Evolutionary conservation across 139 green algal genomes (phyloP).

Genomic region (Microglena sp.): DNA sequence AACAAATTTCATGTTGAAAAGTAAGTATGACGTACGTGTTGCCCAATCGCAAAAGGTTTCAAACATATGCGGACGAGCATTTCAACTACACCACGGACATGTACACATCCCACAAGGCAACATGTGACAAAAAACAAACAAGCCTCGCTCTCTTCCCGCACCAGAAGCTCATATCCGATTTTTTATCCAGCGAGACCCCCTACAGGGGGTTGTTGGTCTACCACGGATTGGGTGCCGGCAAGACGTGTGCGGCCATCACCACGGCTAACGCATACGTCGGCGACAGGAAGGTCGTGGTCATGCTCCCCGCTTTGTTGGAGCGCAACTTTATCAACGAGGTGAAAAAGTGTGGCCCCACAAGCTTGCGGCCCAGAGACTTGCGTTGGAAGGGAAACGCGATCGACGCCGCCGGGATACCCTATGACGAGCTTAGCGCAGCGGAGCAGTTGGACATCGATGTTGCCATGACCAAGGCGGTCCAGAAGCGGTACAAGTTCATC

Average conservation of each 20-base stretch:
- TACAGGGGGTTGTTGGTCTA: slow-evolving; percentile 7
- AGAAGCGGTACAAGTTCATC: slow-evolving; percentile 1
- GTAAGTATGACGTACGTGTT: no score
- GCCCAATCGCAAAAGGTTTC: no score
- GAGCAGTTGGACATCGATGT: background rate
- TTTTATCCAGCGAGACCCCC: background rate
- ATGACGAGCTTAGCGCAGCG: background rate
- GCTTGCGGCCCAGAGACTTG: background rate
- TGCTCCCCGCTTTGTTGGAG: background rate
- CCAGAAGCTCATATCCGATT: no score
- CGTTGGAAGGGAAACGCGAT: background rate
- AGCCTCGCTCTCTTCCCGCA: no score
- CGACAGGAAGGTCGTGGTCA: slow-evolving; percentile 1
- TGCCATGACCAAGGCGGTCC: background rate
- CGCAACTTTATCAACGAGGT: slow-evolving; percentile 2
- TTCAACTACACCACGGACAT: no score
- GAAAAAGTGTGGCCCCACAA: background rate
- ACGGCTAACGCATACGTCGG: background rate
- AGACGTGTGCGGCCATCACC: slow-evolving; percentile 12
- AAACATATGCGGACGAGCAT: no score
- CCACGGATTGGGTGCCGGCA: slow-evolving; percentile 13
- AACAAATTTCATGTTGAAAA: no score
- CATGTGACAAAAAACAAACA: no score
- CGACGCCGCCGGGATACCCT: background rate
- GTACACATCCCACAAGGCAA: no score